Conservation (phyloP, 192 early-diverging fungal genomes). For the Coemansia furcata region DNA sequence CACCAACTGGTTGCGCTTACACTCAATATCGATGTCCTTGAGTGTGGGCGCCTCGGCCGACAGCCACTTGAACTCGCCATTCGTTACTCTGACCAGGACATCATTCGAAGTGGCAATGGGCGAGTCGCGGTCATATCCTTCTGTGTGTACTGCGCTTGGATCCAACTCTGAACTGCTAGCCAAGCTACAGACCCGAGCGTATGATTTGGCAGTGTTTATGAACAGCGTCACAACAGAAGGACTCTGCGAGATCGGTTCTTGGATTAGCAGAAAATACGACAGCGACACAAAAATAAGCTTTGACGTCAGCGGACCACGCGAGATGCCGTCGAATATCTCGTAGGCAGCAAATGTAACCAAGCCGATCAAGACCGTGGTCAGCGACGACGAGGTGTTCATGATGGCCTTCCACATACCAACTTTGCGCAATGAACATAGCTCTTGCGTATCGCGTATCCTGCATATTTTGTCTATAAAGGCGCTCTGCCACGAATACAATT, state of each 20-base stretch:
- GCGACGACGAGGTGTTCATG: conserved; percentile 76
- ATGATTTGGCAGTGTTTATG: conserved; percentile 78
- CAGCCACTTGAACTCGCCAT: conserved; percentile 58
- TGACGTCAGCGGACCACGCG: conserved; percentile 56
- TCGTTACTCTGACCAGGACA: conserved; percentile 27
- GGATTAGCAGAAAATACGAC: conserved; percentile 86
- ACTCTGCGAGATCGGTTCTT: conserved; percentile 84
- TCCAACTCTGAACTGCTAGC: conserved; percentile 80
- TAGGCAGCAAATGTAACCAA: conserved; percentile 81
- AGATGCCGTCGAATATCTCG: conserved; percentile 56
- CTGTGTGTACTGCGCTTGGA: conserved; percentile 55
- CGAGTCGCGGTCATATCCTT: conserved; percentile 30
- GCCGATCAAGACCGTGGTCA: conserved; percentile 79
- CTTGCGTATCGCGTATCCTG: conserved; percentile 66
- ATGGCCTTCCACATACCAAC: conserved; percentile 68
- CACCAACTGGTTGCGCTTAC: conserved; percentile 53
- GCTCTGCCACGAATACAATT: conserved; percentile 64
- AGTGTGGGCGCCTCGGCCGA: conserved; percentile 38
- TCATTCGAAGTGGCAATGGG: conserved; percentile 12
- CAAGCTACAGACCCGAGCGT: conserved; percentile 74
- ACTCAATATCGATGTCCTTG: conserved; percentile 41
- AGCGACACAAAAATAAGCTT: conserved; percentile 83
- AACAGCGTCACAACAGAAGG: conserved; percentile 71
- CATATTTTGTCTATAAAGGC: conserved; percentile 54
- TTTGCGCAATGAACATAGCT: conserved; percentile 73